These are phyloP conservation scores for Fonsecaea pugnacius DNA, from an alignment of 2,329 filamentous ascomycete genomes.

Conservation along the genomic window DNA sequence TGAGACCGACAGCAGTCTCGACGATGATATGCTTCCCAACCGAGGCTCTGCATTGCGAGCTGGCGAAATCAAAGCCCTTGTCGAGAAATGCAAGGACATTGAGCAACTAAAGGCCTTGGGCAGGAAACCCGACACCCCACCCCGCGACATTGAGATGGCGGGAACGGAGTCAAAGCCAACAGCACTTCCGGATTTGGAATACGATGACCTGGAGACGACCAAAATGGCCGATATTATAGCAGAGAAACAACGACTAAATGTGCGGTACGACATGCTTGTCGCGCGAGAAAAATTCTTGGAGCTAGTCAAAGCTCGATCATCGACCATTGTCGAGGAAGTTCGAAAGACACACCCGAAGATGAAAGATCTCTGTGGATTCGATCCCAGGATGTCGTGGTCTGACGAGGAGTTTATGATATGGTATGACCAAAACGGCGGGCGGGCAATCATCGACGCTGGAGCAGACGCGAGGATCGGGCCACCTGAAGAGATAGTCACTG, in stretches of 20 bases:
- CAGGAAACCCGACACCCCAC: constrained; percentile 38
- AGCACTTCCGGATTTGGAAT: constrained; percentile 38
- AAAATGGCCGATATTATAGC: constrained; percentile 48
- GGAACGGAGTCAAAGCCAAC: constrained; percentile 27
- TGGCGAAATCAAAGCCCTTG: constrained; percentile 36
- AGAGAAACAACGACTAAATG: constrained; percentile 40
- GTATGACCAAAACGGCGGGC: constrained; percentile 46
- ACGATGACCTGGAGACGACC: constrained; percentile 43
- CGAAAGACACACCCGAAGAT: constrained; percentile 52
- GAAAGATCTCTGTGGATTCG: constrained; percentile 56
- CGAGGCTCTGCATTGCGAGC: constrained; percentile 33
- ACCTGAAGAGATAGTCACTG: constrained; percentile 46
- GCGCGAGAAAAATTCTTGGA: constrained; percentile 50
- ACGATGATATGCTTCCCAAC: constrained; percentile 39
- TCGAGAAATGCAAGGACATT: constrained; percentile 33
- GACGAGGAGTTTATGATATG: constrained; percentile 56
- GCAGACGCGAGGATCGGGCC: constrained; percentile 36
- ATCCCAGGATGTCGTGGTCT: constrained; percentile 52
- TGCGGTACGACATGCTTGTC: constrained; percentile 47
- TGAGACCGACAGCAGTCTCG: constrained; percentile 39
- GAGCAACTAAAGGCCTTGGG: constrained; percentile 33
- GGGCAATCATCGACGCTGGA: constrained; percentile 38
- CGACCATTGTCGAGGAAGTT: constrained; percentile 49
- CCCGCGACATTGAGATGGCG: constrained; percentile 32
- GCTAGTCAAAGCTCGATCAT: constrained; percentile 49